phyloP scores from a whole-genome alignment of 2,329 filamentous ascomycete genomes.

The Fusarium sp. region DNA sequence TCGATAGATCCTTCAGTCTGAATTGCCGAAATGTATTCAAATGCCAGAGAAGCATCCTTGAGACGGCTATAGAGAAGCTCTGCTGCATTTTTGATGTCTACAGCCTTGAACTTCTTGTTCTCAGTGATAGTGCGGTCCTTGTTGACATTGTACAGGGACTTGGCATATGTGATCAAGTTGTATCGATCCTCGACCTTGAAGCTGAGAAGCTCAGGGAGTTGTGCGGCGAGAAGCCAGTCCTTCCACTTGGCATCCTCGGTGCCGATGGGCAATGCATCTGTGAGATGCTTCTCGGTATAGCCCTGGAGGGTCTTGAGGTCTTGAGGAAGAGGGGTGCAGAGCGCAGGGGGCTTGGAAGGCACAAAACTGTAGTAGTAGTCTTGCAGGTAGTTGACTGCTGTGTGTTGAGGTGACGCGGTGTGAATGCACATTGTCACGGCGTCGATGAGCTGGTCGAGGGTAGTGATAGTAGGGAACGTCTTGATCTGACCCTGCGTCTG shows the following conservation, averaged over 20 bases:
- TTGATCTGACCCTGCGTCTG: conserved; percentile 20
- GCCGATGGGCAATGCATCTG: conserved; percentile 28
- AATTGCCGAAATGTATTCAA: conserved; percentile 6
- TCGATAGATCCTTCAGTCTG: conserved; percentile 23
- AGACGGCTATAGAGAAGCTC: conserved; percentile 12
- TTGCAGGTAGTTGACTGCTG: conserved; percentile 35
- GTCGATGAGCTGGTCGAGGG: conserved; percentile 30
- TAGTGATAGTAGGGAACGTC: conserved; percentile 30
- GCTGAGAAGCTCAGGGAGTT: conserved; percentile 27
- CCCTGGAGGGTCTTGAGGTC: conserved; percentile 9
- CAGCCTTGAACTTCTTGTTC: background rate
- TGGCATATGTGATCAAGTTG: conserved; percentile 33
- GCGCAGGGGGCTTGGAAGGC: conserved; percentile 29
- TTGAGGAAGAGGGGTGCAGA: conserved; percentile 16
- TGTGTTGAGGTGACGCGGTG: conserved; percentile 33
- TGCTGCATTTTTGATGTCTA: conserved; percentile 11
- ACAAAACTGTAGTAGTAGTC: conserved; percentile 41
- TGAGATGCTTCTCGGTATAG: conserved; percentile 31
- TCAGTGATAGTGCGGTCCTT: conserved; percentile 8
- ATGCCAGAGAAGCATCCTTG: background rate
- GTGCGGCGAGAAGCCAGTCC: conserved; percentile 30
- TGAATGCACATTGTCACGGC: conserved; percentile 40
- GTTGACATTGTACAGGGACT: conserved; percentile 28
- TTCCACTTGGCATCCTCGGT: conserved; percentile 30
- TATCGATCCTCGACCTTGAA: conserved; percentile 32